Evolutionary conservation across 1,139 yeast species (phyloP), one percentile per base, ranked within the genome.

Genomic region (Nakaseomyces glabratus): DNA sequence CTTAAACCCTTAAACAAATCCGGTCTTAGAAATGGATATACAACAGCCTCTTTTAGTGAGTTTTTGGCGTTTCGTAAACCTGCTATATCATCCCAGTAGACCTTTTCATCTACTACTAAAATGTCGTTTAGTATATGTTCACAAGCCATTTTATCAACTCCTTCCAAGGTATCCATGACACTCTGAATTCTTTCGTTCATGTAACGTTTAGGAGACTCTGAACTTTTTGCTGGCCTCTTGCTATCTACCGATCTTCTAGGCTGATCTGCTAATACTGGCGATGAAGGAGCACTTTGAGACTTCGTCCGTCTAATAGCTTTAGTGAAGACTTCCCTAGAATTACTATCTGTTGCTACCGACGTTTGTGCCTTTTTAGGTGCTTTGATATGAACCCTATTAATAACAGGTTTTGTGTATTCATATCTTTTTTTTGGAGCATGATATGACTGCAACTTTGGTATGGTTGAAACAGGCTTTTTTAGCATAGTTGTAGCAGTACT

Each of bases 31-130:
- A 75, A 74, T 15, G 82, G 82, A 45, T 75, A 75, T 8, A 76
- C 81, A 8, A 76, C 80, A 0, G 81, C 74, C 47, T 76, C 82
- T 45, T 73, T 75, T 32, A 76, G 54, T 2, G 79, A 69, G 46
- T 59, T 67, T 44, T 76, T 76, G 9, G 80, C 78, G 8, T 64
- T 58, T 30, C 65, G 70, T 20, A 75, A 53, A 2, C 82, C 82
- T 2, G 75, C 77, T 30, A 76, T 68, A 49, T 75, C 82, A 38
- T 72, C 77, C 82, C 82, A 75, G 42, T 62, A 65, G 1, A 74
- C 69, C 35, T 71, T 68, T 42, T 74, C 78, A 19, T 76, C 77
- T 17, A 66, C 68, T 1, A 73, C 71, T 16, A 76, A 66, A 17
- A 75, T 73, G 44, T 75, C 64, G 31, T 61, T 59, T n/a, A 61